Conservation (phyloP, 2,329 filamentous ascomycete genomes). For the Diaporthe vaccinii region DNA sequence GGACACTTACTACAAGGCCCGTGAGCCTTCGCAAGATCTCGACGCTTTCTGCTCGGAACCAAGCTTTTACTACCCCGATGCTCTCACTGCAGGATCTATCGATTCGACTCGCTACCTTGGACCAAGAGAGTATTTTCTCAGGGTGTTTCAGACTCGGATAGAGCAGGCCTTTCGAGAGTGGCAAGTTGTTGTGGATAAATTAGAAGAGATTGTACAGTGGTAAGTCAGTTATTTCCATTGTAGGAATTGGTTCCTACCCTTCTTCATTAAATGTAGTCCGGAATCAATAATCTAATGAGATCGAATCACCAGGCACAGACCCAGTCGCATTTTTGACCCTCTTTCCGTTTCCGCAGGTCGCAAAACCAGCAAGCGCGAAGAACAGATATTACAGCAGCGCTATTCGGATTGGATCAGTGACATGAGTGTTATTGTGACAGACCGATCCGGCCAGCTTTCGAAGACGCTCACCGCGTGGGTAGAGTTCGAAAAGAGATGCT, state of each 20-base stretch:
- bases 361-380: not conserved
- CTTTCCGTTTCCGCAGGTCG: rapidly evolving
- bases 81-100: not conserved
- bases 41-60: not conserved
- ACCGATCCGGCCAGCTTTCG: not conserved
- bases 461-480: conserved; percentile 4
- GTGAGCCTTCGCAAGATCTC: not conserved
- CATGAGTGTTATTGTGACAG: not conserved
- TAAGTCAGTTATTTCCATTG: not conserved
- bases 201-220: not conserved
- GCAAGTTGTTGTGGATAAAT: not conserved
- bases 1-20: not conserved
- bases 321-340: not conserved
- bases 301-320: not conserved
- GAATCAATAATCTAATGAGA: not conserved
- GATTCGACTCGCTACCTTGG: not conserved
- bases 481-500: conserved; percentile 14
- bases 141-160: not conserved
- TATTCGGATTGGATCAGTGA: conserved; percentile 23
- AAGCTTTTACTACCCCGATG: not conserved
- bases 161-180: not conserved
- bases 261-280: too few species aligned
- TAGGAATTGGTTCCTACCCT: too few species aligned
- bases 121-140: conserved; percentile 3
- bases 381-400: not conserved